Evolutionary conservation across 768 basidiomycete species (phyloP), one percentile per base, ranked within the genome.

Genomic region (Fistulinella prunicolor): DNA sequence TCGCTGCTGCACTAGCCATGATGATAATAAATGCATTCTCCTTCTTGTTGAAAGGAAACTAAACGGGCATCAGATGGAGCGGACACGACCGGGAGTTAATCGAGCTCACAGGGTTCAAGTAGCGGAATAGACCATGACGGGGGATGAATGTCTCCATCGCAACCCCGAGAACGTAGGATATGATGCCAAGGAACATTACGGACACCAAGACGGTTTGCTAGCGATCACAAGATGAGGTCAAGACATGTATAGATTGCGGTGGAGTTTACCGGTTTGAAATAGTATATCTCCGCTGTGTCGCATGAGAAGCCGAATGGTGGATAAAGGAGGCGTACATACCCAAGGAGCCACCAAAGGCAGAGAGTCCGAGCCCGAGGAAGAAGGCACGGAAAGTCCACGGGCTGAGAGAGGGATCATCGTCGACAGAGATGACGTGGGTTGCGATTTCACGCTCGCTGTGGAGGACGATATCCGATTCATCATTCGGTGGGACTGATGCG

Each of bases 11-110:
- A 48, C 74, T 72, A 19, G 80, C 57, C 79, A 81, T 81, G 47
- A 81, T 78, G 9, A 81, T 71, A 28, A 81, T 75, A 52, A 81
- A 78, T 0, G 78, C 76, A 59, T 78, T 77, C 57, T 82, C 80
- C 47, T 80, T 81, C 61, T 77, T 80, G 60, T 81, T 80, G 63
- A 80, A 81, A 3, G 80, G 76, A 21, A 75, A 71, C 78, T 80
- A n/a, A n/a, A 19, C 35, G 36, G 8, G 16, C 21, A n/a, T 49
- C 19, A 53, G 56, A 23, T 14, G 28, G 43, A 45, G 7, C n/a
- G n/a, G n/a, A n/a, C n/a, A n/a, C n/a, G n/a, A 20, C 2, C 6
- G 10, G 16, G 24, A 19, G n/a, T 38, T 13, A 14, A 20, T 19
- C 9, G 35, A 29, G 1, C 45, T 28, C n/a, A 63, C 73, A 16